A percentile compares a stretch with the other conserved stretches of the same genome.
phyloP scores from a whole-genome alignment of 2,329 filamentous ascomycete species.

The Sarocladium strictum region DNA sequence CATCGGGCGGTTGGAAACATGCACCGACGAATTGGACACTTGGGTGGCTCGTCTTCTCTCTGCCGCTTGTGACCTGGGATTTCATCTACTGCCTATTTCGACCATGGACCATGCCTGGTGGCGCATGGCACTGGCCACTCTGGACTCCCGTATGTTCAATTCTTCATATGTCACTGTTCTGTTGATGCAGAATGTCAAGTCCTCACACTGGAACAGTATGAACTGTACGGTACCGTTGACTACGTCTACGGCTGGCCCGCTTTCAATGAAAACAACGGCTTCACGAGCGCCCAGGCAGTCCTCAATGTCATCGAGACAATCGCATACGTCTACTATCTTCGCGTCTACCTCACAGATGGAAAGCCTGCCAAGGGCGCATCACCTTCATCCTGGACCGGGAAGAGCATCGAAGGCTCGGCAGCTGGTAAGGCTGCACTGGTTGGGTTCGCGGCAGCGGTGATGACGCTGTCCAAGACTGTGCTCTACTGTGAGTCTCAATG shows the following conservation, averaged over 20 bases:
- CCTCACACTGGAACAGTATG: slow-evolving; percentile 45
- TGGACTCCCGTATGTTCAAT: slow-evolving; percentile 48
- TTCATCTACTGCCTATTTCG: slow-evolving; percentile 71
- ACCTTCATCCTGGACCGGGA: slow-evolving; percentile 13
- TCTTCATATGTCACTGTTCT: background rate
- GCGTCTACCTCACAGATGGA: slow-evolving; percentile 23
- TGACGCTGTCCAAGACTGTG: slow-evolving; percentile 58
- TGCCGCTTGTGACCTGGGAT: slow-evolving; percentile 81
- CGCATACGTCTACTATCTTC: slow-evolving; percentile 56
- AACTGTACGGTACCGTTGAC: slow-evolving; percentile 73
- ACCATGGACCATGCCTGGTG: slow-evolving; percentile 76
- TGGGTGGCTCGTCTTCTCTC: slow-evolving; percentile 66
- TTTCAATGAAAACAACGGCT: slow-evolving; percentile 62
- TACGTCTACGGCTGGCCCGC: slow-evolving; percentile 76
- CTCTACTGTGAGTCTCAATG: slow-evolving; percentile 46
- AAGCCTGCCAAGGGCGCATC: slow-evolving; percentile 12
- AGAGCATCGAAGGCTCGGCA: slow-evolving; percentile 32
- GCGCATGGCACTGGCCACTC: slow-evolving; percentile 62
- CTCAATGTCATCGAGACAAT: slow-evolving; percentile 64
- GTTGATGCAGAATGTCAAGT: background rate
- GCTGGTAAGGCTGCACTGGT: slow-evolving; percentile 41
- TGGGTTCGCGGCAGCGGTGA: slow-evolving; percentile 48
- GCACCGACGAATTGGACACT: slow-evolving; percentile 42
- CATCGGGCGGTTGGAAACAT: slow-evolving; percentile 33
- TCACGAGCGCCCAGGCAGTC: slow-evolving; percentile 67